A percentile compares a stretch with the other conserved stretches of the same genome.
Conservation (phyloP, 495 filamentous ascomycete species). For the Beverwykella pulmonaria region DNA sequence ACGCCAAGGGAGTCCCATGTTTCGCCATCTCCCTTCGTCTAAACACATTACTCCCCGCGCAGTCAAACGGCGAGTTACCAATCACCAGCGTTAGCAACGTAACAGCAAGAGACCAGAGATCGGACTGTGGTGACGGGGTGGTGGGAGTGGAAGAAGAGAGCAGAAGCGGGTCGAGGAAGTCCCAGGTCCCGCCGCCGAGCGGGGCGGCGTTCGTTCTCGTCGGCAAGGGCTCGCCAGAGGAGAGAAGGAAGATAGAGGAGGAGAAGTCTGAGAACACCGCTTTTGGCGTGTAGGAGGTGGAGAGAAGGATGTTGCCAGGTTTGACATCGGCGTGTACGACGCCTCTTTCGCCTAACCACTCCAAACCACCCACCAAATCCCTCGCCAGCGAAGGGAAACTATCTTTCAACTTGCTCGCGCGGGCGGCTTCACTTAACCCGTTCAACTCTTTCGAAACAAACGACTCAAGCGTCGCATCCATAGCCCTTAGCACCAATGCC, state of each 20-base stretch:
- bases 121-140: conserved; percentile 45
- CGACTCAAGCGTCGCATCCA: conserved; percentile 55
- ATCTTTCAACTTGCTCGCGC: conserved; percentile 30
- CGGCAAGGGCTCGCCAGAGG: conserved; percentile 32
- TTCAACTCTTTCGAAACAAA: conserved; percentile 48
- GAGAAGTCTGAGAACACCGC: conserved; percentile 64
- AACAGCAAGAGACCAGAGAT: conserved; percentile 60
- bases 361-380: conserved; percentile 54
- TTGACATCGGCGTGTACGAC: conserved; percentile 64
- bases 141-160: conserved; percentile 36
- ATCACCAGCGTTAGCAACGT: conserved; percentile 60
- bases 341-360: conserved; percentile 54
- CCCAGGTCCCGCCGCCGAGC: conserved; percentile 57
- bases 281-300: conserved; percentile 31
- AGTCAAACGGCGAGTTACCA: conserved; percentile 58
- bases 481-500: conserved; percentile 58
- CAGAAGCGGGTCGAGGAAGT: conserved; percentile 62
- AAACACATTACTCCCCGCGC: conserved; percentile 40
- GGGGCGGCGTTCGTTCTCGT: conserved; percentile 5
- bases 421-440: conserved; percentile 29
- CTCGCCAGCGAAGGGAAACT: conserved; percentile 50
- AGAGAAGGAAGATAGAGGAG: conserved; percentile 47
- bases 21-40: conserved; percentile 23
- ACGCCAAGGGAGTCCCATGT: conserved; percentile 18
- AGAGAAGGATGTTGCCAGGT: conserved; percentile 57